Percentiles rank a stretch among this genome's conserved stretches.
These are phyloP conservation scores for Aspergillus awamori DNA, from an alignment of 2,329 filamentous ascomycete genomes.

Conservation along the genomic window DNA sequence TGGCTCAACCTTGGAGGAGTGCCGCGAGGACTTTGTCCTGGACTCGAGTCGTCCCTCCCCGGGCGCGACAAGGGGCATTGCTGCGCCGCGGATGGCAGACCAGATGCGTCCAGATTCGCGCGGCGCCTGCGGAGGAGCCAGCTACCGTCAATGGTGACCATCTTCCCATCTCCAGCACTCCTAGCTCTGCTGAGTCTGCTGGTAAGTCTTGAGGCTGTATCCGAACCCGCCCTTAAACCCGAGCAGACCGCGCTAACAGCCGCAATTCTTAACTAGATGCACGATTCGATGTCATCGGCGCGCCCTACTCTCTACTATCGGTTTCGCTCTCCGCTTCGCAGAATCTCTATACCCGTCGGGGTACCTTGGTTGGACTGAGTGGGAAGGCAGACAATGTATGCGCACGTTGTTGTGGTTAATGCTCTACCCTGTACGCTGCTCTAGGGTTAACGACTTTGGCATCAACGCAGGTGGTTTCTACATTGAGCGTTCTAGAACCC, in stretches of 20 bases:
- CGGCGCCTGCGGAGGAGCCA: constrained; percentile 44
- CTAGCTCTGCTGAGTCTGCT: constrained; percentile 45
- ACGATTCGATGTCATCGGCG: constrained; percentile 88
- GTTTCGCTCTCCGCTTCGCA: constrained; percentile 92
- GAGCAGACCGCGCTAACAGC: constrained; percentile 18
- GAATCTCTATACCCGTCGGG: constrained; percentile 86
- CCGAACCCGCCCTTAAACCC: neutral
- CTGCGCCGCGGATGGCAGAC: constrained; percentile 30
- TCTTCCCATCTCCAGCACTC: constrained; percentile 41
- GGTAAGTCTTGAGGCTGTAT: constrained; percentile 32
- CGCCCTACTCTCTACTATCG: constrained; percentile 90
- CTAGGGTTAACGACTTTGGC: constrained; percentile 8
- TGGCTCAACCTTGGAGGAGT: constrained; percentile 41
- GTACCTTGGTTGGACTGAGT: constrained; percentile 85
- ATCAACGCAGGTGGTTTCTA: constrained; percentile 73
- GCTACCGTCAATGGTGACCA: constrained; percentile 40
- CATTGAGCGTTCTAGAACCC: constrained; percentile 82
- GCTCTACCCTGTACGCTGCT: neutral
- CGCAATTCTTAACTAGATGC: constrained; percentile 65
- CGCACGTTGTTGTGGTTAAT: neutral
- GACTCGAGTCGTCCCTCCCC: constrained; percentile 34
- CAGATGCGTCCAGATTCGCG: constrained; percentile 49
- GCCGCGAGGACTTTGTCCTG: constrained; percentile 39
- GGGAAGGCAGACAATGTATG: constrained; percentile 87
- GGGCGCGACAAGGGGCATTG: constrained; percentile 24